Evolutionary conservation across 2,329 filamentous ascomycete species (phyloP).

Genomic region (Akanthomyces uredinophilus): DNA sequence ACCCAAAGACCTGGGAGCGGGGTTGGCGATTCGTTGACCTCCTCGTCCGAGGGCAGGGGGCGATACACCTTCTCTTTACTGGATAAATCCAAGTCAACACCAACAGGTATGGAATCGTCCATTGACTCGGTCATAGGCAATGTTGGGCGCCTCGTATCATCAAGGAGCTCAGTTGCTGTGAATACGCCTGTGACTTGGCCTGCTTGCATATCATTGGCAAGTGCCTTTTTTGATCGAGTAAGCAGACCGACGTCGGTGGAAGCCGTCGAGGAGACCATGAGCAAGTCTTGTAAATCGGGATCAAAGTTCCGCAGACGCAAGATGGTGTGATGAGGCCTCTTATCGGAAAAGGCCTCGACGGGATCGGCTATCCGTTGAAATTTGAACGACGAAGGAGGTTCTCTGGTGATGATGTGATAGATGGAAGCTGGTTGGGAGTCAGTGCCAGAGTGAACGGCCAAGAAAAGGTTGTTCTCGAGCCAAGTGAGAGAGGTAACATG

Average conservation of each 20-base stretch:
- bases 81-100: slow-evolving; percentile 78
- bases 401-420: slow-evolving; percentile 75
- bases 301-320: slow-evolving; percentile 73
- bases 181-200: slow-evolving; percentile 63
- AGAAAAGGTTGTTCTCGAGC: slow-evolving; percentile 82
- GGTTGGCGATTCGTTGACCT: slow-evolving; percentile 71
- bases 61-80: slow-evolving; percentile 70
- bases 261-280: slow-evolving; percentile 78
- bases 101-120: slow-evolving; percentile 71
- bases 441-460: slow-evolving; percentile 67
- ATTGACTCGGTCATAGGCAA: slow-evolving; percentile 61
- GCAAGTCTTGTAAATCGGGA: slow-evolving; percentile 71
- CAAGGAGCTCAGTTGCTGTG: slow-evolving; percentile 64
- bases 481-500: slow-evolving; percentile 79
- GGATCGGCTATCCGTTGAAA: slow-evolving; percentile 73
- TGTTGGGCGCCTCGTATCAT: slow-evolving; percentile 69
- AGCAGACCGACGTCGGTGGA: slow-evolving; percentile 75
- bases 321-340: slow-evolving; percentile 70
- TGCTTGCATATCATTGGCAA: slow-evolving; percentile 56
- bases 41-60: slow-evolving; percentile 70
- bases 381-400: slow-evolving; percentile 53
- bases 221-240: slow-evolving; percentile 63
- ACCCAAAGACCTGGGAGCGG: slow-evolving; percentile 81
- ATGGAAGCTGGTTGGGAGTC: slow-evolving; percentile 56
- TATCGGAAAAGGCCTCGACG: slow-evolving; percentile 65